Evolutionary conservation across 2,329 filamentous ascomycete species (phyloP), one percentile per base, ranked within the genome.

Genomic region (Coleophoma eucalyptorum): DNA sequence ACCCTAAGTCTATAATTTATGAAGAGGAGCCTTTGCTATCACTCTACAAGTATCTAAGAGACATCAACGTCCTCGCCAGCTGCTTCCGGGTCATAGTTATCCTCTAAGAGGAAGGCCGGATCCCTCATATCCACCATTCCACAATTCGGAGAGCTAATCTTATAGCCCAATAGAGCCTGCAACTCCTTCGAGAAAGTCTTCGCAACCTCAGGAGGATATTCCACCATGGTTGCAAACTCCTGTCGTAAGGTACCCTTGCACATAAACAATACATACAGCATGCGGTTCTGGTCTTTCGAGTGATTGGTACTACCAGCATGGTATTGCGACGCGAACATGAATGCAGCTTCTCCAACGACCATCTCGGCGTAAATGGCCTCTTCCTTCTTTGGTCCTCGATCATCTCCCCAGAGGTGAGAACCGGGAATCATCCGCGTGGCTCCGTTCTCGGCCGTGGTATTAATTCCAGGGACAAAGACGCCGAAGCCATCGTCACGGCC

Each of bases 341-440:
- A 56, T 5, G 52, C 49, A 3, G 53, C 56, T 38, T 54, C 51
- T 1, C 56, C 56, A 34, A 55, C 48, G 10, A 52, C 50, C 43
- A 55, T 53, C 33, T 53, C 52, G 6, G 55, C 55, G 48, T 55
- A 52, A n/a, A 49, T 43, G 6, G 49, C 35, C 3, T 54, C 47
- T 6, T 54, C 49, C 11, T 52, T 48, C 32, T 52, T 50, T 1
- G 56, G 52, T 5, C 54, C 51, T 15, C 46, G 35, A n/a, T 55
- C 52, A 48, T 55, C 50, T 1, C 52, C 56, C 56, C 56, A 58
- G 43, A 56, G 51, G 46, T 58, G 54, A 11, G 51, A 54, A 11
- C 56, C 56, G 12, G 56, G 56, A 34, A 58, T 48, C 32, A 58
- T 46, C 10, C 50, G 44, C 5, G 56, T 58, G 13, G 56, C 56